Conservation (phyloP, 192 early-diverging fungal genomes). For the Cetraspora pellucida region DNA sequence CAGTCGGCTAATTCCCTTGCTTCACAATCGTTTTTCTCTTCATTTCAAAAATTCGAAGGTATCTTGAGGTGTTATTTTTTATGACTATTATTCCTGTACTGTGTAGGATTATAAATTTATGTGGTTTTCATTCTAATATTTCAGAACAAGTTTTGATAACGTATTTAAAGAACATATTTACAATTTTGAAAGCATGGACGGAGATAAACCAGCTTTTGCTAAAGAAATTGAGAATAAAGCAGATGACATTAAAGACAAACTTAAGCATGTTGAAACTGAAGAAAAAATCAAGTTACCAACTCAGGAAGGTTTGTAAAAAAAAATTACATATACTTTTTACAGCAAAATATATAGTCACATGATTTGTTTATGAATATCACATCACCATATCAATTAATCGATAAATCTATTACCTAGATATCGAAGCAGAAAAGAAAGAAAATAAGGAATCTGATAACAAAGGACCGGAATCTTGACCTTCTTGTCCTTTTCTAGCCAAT, state of each 20-base stretch:
- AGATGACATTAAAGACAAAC: neutral
- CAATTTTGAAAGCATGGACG: neutral
- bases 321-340: neutral
- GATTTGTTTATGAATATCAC: neutral
- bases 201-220: neutral
- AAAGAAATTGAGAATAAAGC: constrained; percentile 19
- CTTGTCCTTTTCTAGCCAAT: too few relatives aligned
- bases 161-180: neutral
- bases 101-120: neutral
- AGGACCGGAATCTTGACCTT: too few relatives aligned
- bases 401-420: too few relatives aligned
- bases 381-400: neutral
- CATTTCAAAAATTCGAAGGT: too few relatives aligned
- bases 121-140: neutral
- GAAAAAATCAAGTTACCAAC: neutral
- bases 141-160: neutral
- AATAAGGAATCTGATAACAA: too few relatives aligned
- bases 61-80: too few relatives aligned
- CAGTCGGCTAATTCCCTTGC: too few relatives aligned
- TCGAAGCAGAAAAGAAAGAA: too few relatives aligned
- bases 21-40: too few relatives aligned
- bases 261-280: constrained; percentile 24
- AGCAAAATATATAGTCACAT: neutral
- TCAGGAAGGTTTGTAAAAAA: neutral
- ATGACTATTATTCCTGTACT: too few relatives aligned